Conservation (phyloP, 257 asterid species). For the Cruciata laevipes region DNA sequence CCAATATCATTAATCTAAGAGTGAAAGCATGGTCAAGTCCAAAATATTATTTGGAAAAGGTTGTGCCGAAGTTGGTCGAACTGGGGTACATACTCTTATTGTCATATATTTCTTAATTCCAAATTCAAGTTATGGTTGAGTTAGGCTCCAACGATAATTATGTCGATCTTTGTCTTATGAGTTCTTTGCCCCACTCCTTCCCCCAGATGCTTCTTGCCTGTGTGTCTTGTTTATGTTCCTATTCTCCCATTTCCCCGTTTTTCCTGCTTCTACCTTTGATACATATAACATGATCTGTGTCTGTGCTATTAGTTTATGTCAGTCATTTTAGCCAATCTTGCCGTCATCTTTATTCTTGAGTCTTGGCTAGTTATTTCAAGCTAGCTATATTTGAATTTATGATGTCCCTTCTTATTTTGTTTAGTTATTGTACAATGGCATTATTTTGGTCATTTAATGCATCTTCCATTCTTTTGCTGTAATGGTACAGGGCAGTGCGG, state of each 20-base stretch:
- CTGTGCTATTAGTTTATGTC: too few relatives aligned
- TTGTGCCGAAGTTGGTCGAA: constrained; percentile 76
- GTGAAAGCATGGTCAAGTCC: constrained; percentile 98
- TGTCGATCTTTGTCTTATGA: background rate
- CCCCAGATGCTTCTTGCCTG: background rate
- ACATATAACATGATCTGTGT: too few relatives aligned
- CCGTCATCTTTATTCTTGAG: too few relatives aligned
- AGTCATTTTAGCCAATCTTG: too few relatives aligned
- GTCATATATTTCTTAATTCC: background rate
- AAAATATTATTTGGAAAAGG: constrained; percentile 67
- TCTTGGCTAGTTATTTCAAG: too few relatives aligned
- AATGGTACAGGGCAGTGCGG: constrained; percentile 84
- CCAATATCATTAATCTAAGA: constrained; percentile 87
- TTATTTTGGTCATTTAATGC: background rate
- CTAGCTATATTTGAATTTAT: background rate
- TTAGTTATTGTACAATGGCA: background rate
- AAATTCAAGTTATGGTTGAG: background rate
- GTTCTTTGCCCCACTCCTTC: constrained; percentile 3
- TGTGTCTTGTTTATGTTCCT: background rate
- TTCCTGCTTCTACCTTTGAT: background rate
- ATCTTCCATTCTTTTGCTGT: constrained; percentile 11
- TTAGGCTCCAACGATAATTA: background rate
- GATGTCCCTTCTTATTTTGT: background rate
- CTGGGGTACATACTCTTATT: constrained; percentile 45
- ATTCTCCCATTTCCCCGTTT: background rate